Percentiles rank a stretch among this genome's conserved stretches.
phyloP scores from a whole-genome alignment of 148 eudicot species.

The Rheum nobile region DNA sequence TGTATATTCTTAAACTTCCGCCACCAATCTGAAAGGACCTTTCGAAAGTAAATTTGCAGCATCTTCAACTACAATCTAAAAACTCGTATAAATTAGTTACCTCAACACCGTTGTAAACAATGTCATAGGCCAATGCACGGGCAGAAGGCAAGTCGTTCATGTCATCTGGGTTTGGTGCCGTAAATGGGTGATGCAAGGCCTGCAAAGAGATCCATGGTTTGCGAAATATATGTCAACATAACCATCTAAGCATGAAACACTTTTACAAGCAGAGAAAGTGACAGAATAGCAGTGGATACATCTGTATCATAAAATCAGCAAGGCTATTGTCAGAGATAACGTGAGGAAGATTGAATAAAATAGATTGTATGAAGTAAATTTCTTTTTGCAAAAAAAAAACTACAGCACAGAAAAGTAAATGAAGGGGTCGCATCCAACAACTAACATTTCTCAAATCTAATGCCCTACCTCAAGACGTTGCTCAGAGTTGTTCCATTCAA shows the following conservation, averaged over 20 bases:
- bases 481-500: constrained; percentile 88
- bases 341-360: background rate
- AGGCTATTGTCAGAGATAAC: background rate
- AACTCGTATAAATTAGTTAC: constrained; percentile 18
- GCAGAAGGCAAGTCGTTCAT: constrained; percentile 80
- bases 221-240: constrained; percentile 1
- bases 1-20: constrained; percentile 90
- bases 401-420: background rate
- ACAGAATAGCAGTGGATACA: background rate
- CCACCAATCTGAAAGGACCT: constrained; percentile 66
- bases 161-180: constrained; percentile 96
- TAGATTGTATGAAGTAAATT: background rate
- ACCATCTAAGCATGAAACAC: background rate
- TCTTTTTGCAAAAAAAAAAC: background rate
- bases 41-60: background rate
- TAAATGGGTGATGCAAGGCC: constrained; percentile 99
- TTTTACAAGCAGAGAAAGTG: background rate
- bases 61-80: background rate
- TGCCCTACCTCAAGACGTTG: constrained; percentile 75
- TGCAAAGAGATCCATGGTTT: constrained; percentile 18
- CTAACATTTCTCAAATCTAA: background rate
- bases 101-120: constrained; percentile 99
- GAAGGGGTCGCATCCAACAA: background rate
- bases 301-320: background rate
- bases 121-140: constrained; percentile 98